Evolutionary conservation across 148 eudicot genomes (phyloP).

Genomic region (Fagopyrum tataricum): DNA sequence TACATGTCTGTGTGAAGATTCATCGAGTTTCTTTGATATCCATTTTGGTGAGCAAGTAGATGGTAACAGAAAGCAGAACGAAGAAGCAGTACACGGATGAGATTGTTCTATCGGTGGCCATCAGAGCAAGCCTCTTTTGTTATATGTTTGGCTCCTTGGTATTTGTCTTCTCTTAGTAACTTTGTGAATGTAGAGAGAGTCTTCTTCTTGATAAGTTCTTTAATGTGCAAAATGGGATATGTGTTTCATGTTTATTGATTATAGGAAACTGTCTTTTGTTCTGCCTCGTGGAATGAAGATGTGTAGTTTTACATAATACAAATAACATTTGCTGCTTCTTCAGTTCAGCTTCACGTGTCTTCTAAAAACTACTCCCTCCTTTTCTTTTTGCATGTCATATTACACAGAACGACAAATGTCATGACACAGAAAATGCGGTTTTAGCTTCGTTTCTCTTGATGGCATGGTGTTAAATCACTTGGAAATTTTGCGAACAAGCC

Average conservation of each 20-base stretch:
- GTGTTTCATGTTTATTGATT: neutral
- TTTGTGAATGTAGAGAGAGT: neutral
- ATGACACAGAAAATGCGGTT: too few relatives aligned
- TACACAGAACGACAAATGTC: too few relatives aligned
- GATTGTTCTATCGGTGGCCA: slow-evolving; percentile 1
- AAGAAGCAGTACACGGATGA: neutral
- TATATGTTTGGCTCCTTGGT: slow-evolving; percentile 1
- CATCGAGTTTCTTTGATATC: slow-evolving; percentile 18
- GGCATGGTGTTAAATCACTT: too few relatives aligned
- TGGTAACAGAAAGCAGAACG: neutral
- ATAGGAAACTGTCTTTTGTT: slow-evolving; percentile 6
- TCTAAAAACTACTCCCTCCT: neutral
- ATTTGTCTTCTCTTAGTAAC: neutral
- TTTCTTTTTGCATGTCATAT: neutral
- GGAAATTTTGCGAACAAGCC: too few relatives aligned
- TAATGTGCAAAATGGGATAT: slow-evolving; percentile 8
- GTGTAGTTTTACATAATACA: slow-evolving; percentile 11
- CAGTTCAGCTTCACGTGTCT: neutral
- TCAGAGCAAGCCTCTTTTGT: slow-evolving; percentile 2
- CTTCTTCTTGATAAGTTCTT: neutral
- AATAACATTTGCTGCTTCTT: neutral
- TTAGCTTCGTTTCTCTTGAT: too few relatives aligned
- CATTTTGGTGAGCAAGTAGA: neutral
- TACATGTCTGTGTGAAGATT: slow-evolving; percentile 13
- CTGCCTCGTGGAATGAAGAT: neutral